A percentile compares a stretch with the other conserved stretches of the same genome.
phyloP scores from a whole-genome alignment of 2,329 filamentous ascomycete species.

The Diaporthe sp. region DNA sequence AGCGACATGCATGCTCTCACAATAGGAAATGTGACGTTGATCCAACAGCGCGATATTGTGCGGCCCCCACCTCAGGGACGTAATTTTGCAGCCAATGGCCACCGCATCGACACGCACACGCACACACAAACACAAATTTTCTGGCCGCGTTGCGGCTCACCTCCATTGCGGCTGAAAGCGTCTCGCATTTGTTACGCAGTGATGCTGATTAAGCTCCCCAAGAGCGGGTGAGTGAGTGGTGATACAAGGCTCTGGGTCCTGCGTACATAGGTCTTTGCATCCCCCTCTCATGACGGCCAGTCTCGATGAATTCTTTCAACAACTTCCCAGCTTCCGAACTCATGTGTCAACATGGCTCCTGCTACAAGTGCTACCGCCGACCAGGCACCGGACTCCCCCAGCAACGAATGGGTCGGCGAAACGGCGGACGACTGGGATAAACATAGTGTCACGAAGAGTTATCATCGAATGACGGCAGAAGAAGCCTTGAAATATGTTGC shows the following conservation, averaged over 20 bases:
- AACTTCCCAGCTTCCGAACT: no score
- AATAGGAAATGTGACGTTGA: neutral
- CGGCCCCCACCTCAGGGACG: neutral
- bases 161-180: neutral
- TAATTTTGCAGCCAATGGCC: neutral
- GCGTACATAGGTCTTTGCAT: neutral
- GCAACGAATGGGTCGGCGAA: neutral
- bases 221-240: neutral
- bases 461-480: neutral
- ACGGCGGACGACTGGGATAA: neutral
- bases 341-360: neutral
- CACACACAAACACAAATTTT: neutral
- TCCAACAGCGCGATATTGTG: neutral
- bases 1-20: neutral
- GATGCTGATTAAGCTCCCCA: neutral
- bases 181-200: neutral
- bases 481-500: neutral
- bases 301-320: no score
- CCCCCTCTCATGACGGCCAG: no score
- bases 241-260: neutral
- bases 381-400: neutral
- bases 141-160: neutral
- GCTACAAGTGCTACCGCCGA: neutral
- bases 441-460: neutral
- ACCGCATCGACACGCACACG: neutral